Percentiles rank a stretch among this genome's conserved stretches.
Evolutionary conservation across 2,329 filamentous ascomycete genomes (phyloP).

Genomic region (Colletotrichum viniferum): DNA sequence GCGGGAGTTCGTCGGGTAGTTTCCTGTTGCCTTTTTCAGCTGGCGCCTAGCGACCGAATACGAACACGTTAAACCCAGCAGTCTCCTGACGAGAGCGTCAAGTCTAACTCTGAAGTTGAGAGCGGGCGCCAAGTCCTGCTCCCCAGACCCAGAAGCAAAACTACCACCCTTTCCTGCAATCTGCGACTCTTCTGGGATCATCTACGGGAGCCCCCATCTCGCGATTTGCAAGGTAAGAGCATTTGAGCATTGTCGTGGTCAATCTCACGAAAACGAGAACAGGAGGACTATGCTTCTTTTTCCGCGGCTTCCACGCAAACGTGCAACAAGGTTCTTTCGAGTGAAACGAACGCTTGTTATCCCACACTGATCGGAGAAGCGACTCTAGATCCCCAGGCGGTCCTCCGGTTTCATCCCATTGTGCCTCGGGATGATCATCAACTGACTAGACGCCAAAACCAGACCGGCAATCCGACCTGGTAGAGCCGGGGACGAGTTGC

Average conservation of each 20-base stretch:
- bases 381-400: neutral
- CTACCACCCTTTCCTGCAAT: neutral
- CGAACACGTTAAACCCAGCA: neutral
- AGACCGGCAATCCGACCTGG: neutral
- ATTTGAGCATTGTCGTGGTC: neutral
- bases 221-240: neutral
- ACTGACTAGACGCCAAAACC: neutral
- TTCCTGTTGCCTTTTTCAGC: neutral
- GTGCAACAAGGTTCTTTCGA: neutral
- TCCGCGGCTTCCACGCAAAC: neutral
- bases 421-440: neutral
- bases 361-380: neutral
- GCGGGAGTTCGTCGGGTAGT: neutral
- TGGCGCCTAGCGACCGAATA: neutral
- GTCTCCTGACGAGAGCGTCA: neutral
- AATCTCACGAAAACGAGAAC: neutral
- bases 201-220: neutral
- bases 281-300: neutral
- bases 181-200: neutral
- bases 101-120: neutral
- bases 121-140: neutral
- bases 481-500: neutral
- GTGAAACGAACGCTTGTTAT: neutral
- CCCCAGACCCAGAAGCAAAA: neutral
- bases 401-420: constrained; percentile 2